phyloP scores from a whole-genome alignment of 192 early-diverging fungal species.

The Linnemannia zychae region DNA sequence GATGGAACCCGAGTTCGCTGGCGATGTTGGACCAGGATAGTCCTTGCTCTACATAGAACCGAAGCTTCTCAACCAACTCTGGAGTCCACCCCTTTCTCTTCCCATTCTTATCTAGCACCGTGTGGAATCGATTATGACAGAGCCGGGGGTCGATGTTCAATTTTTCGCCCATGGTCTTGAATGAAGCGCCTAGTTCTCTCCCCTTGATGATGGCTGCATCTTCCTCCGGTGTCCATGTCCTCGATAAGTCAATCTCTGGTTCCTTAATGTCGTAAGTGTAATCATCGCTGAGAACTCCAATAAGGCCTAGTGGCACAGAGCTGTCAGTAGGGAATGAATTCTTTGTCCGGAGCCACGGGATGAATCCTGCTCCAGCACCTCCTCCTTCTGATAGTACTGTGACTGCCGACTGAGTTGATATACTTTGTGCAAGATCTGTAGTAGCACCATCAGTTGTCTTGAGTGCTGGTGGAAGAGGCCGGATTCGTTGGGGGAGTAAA shows the following conservation, averaged over 20 bases:
- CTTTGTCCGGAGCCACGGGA: neutral
- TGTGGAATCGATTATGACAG: slow-evolving; percentile 19
- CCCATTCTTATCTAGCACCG: neutral
- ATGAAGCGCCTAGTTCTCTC: neutral
- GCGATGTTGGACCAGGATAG: slow-evolving; percentile 25
- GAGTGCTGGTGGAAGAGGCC: neutral
- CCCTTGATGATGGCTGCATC: slow-evolving; percentile 17
- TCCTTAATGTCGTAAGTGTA: neutral
- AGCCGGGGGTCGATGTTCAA: neutral
- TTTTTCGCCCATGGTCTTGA: slow-evolving; percentile 8
- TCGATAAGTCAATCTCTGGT: neutral
- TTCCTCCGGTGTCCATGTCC: slow-evolving; percentile 40
- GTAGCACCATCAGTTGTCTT: no score
- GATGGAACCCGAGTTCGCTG: slow-evolving; percentile 20
- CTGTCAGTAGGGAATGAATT: neutral
- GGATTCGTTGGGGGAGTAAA: slow-evolving; percentile 9
- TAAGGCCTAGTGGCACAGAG: neutral
- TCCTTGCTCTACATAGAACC: slow-evolving; percentile 36
- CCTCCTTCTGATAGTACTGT: neutral
- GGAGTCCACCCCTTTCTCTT: slow-evolving; percentile 26
- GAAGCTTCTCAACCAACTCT: slow-evolving; percentile 9
- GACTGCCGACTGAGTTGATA: neutral
- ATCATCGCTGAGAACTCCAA: slow-evolving; percentile 11
- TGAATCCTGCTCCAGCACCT: neutral
- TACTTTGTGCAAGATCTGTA: neutral